Base-by-base conservation (phyloP, 495 filamentous ascomycete species). In the Penicillium verhagenii region DNA sequence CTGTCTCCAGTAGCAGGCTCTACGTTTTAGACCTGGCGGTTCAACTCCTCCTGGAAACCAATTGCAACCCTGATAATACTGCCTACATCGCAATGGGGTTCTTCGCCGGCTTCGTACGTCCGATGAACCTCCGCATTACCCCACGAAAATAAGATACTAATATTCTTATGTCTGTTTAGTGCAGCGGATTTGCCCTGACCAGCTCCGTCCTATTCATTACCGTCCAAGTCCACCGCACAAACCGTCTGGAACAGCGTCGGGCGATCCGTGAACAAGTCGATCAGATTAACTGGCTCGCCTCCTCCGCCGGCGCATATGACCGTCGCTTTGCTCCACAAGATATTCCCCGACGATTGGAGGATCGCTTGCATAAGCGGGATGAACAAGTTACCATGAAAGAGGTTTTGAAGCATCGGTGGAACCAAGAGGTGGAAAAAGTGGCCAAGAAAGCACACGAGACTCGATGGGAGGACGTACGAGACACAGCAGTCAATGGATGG, bases 101-200 rank as follows among this genome's bases (percentile, higher is more conserved):
- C 77, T 81, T 87, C 58, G 77, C 87, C 14, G 92, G 92, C 68
- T 90, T 96, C 61, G 92, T 96, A 81, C 47, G 86, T 82, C 23
- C n/a, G 20, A 11, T 31, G n/a, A 11, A 16, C 9, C 52, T 21
- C 40, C 14, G 21, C 51, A 44, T 20, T n/a, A 26, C 20, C 37
- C 0, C 6, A 23, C 20, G 18, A 21, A 13, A 31, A 20, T 37
- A 20, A 31, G 2, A 33, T n/a, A 21, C 44, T 31, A 20, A 40
- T 42, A 20, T 13, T 44, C 11, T 16, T 14, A 26, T 24, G 1
- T 9, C 31, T 20, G 1, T 42, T 58, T 44, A 79, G 76, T 80
- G 92, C 65, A 86, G 90, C 63, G 92, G 94, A 59, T 82, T 94
- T 35, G 90, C 93, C 58, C 79, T 98, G 35, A 96, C 93, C 43